Percentiles rank a stretch among this genome's conserved stretches.
Evolutionary conservation across 108 stramenopile species (phyloP).

Genomic region (Craspedostauros australis): DNA sequence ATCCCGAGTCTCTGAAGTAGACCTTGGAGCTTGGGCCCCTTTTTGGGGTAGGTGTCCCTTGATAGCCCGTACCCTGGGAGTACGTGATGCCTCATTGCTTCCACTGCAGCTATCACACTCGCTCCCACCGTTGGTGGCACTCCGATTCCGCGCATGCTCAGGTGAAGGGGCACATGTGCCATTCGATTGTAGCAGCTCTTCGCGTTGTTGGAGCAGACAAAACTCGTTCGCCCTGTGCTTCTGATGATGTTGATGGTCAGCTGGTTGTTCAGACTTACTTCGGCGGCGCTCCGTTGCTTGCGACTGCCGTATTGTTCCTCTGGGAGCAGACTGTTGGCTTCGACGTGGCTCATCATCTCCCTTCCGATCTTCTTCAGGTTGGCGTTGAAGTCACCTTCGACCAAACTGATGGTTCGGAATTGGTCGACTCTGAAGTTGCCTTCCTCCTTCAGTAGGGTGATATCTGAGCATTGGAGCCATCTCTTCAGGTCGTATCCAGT

Average conservation of each 20-base stretch:
- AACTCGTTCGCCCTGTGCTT: too few species aligned
- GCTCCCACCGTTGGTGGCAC: not conserved
- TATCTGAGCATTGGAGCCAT: not conserved
- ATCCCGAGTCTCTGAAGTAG: constrained; percentile 31
- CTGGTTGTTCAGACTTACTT: too few species aligned
- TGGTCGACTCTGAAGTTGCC: not conserved
- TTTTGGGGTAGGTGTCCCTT: not conserved
- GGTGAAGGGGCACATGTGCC: not conserved
- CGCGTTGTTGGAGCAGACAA: constrained; percentile 6
- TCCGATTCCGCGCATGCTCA: constrained; percentile 7
- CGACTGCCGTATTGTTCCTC: too few species aligned
- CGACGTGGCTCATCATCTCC: not conserved
- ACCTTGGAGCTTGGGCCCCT: constrained; percentile 1
- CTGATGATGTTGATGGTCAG: too few species aligned
- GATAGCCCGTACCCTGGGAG: constrained; percentile 1
- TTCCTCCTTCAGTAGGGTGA: constrained; percentile 6
- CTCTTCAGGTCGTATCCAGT: too few species aligned
- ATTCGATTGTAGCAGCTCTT: constrained; percentile 20
- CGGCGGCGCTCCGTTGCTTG: too few species aligned
- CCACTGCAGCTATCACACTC: not conserved
- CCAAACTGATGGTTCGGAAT: constrained; percentile 9
- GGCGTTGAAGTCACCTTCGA: constrained; percentile 12
- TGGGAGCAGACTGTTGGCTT: too few species aligned
- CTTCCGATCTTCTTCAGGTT: constrained; percentile 7
- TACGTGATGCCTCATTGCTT: constrained; percentile 3